phyloP scores from a whole-genome alignment of 768 basidiomycete species.

The Suillus discolor region DNA sequence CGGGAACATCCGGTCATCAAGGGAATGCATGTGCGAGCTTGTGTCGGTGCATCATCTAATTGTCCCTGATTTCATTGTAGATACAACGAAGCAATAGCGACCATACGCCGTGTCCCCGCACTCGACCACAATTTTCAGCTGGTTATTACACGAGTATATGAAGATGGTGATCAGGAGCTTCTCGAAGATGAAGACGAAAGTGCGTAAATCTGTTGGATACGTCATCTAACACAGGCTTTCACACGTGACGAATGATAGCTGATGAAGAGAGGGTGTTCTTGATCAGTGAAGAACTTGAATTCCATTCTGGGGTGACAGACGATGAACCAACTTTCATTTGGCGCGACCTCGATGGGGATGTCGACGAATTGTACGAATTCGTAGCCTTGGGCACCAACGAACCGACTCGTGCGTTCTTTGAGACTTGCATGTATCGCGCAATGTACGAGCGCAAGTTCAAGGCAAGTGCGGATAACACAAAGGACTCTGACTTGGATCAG shows the following conservation, averaged over 20 bases:
- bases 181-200: constrained; percentile 94
- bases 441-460: constrained; percentile 96
- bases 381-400: constrained; percentile 74
- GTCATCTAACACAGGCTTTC: background rate
- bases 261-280: constrained; percentile 94
- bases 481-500: constrained; percentile 70
- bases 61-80: constrained; percentile 42
- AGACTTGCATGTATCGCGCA: constrained; percentile 92
- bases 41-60: constrained; percentile 4
- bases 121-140: constrained; percentile 85
- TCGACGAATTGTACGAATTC: constrained; percentile 94
- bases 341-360: constrained; percentile 89
- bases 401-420: constrained; percentile 86
- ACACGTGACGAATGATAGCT: constrained; percentile 48
- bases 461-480: constrained; percentile 64
- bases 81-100: constrained; percentile 94
- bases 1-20: constrained; percentile 88
- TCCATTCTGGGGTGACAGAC: constrained; percentile 72
- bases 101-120: constrained; percentile 81
- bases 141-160: constrained; percentile 94
- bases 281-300: constrained; percentile 88
- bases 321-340: constrained; percentile 85
- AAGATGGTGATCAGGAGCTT: constrained; percentile 94
- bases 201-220: constrained; percentile 36
- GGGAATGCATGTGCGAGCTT: constrained; percentile 91